Base-by-base conservation (phyloP, 306 rosid genomes). In the Begonia peltatifolia region DNA sequence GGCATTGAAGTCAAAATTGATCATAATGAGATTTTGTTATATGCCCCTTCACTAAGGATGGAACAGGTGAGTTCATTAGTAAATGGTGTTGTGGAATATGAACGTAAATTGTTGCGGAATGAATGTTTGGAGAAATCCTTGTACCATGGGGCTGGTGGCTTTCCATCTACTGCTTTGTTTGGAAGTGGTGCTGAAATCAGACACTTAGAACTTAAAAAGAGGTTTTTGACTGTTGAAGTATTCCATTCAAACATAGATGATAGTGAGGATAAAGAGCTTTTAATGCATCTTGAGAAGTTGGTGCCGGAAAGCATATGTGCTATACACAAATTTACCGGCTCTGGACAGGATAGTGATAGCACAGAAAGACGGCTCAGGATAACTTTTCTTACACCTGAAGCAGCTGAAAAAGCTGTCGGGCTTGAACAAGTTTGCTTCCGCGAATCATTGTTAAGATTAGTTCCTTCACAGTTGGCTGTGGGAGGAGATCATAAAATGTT, bases 141-240 rank as follows among this genome's bases (percentile, higher is more conserved):
- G 63, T 86, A 79, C 71, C 81, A 67, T 53, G 87, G 94, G 59
- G 57, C 85, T 52, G 82, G 79, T 51, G 54, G 66, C 60, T 60
- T 73, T 15, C 69, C 95, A 50, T 63, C 97, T 17, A 58, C 81
- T 18, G 96, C 96, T 17, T 64, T 90, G 71, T 81, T 90, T 71
- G 99, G 99, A 58, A 75, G 87, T 47, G 99, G 99, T 67, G 99
- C 81, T 51, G 79, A 71, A 76, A 83, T 90, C 75, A 86, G 76
- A 80, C 92, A 86, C 77, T 65, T 90, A 74, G 95, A 90, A 68
- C 84, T 83, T 75, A 80, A 71, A 52, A 85, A 83, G 62, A 78
- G 79, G 59, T 83, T 61, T 64, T 73, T 83, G 78, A 76, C 84
- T 60, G 79, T 90, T 65, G 87, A 90, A 55, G 70, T 86, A 49